Evolutionary conservation across 2,329 filamentous ascomycete species (phyloP).

Genomic region (Alternaria gansuensis): DNA sequence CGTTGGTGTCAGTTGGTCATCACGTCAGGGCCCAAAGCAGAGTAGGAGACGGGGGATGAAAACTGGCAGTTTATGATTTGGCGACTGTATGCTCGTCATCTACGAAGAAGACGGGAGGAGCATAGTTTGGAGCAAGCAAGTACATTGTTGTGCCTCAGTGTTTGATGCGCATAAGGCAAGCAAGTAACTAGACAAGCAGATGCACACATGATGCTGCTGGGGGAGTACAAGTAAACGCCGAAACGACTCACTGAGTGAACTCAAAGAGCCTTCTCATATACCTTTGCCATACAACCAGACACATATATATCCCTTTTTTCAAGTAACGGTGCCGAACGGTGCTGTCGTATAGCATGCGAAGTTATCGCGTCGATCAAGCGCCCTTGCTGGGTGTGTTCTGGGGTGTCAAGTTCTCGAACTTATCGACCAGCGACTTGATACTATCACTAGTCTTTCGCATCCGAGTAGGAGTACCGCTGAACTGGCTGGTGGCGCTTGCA

Average conservation of each 20-base stretch:
- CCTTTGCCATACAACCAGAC: neutral
- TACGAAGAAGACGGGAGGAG: neutral
- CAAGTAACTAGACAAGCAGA: neutral
- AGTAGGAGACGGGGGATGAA: neutral
- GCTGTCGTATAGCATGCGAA: neutral
- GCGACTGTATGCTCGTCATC: neutral
- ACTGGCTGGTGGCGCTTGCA: neutral
- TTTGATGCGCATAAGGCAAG: neutral
- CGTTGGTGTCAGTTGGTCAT: neutral
- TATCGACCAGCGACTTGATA: conserved; percentile 8
- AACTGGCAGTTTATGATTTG: neutral
- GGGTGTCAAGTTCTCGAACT: conserved; percentile 2
- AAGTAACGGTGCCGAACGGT: neutral
- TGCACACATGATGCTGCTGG: neutral
- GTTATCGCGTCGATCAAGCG: neutral
- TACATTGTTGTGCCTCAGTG: neutral
- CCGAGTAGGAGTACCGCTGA: neutral
- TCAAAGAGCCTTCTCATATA: neutral
- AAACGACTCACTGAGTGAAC: neutral
- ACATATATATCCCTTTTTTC: neutral
- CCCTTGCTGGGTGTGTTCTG: neutral
- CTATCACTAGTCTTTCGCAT: conserved; percentile 9
- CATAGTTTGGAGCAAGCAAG: neutral
- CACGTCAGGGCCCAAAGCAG: neutral
- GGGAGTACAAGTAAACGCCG: neutral